Evolutionary conservation across 306 rosid genomes (phyloP), one percentile per base, ranked within the genome.

Genomic region (Malus asiatica): DNA sequence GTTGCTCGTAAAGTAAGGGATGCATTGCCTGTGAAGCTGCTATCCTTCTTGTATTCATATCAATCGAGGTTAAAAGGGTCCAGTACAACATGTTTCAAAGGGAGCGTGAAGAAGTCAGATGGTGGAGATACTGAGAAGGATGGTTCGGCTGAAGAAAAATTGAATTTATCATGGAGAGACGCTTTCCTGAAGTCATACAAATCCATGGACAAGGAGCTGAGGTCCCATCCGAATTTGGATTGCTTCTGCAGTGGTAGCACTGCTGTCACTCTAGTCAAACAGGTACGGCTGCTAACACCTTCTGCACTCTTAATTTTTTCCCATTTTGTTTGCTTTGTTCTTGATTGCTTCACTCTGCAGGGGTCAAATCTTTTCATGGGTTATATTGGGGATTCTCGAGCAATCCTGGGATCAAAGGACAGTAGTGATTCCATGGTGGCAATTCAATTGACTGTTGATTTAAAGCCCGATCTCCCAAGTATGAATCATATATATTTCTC

Each of bases 191-290:
- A 89, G 84, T 89, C 96, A 42, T 96, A 88, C 73, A 96, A 90
- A 83, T 86, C 93, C 45, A 96, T 92, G 97, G 99, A 96, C 81
- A 92, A 89, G 84, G 99, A 96, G 84, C 82, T 96, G 78, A 90
- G 85, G 88, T 90, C 97, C 67, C 93, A 96, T 81, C 93, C 96
- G 22, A 96, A 89, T 82, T 76, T 96, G 86, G 97, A 92, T 69
- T 92, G 98, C 84, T 96, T 92, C 78, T 96, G 98, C 64, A 96
- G 99, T 83, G 99, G 99, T 35, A 96, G 98, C 82, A 96, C 99
- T 8, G 87, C 98, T 46, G 90, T 96, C 40, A 89, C 93, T 55
- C 48, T 96, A 40, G 91, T 96, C 77, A 96, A 92, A 86, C 98
- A 95, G 89, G 98, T 94, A 75, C 9, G 51, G 80, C 74, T 64